Evolutionary conservation across 2,329 filamentous ascomycete species (phyloP), one percentile per base, ranked within the genome.

Genomic region (Bipolaris oryzae): DNA sequence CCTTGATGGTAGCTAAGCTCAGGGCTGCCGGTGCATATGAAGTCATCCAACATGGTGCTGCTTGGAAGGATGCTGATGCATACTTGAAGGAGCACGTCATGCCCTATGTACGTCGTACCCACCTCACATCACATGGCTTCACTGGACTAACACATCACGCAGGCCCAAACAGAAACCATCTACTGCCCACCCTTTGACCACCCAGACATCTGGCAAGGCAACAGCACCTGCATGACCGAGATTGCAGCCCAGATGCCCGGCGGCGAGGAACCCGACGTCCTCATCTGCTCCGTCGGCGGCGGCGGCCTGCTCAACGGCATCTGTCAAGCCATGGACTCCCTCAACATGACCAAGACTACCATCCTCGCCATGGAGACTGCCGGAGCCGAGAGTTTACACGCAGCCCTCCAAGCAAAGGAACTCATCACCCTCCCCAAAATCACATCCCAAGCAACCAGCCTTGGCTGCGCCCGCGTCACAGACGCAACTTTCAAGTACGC

Each of bases 281-380:
- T 96, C 11, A 83, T 95, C 42, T 94, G 90, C 76, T 89, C 83
- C 56, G 90, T 93, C 35, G 92, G 92, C 6, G 92, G 92, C 9
- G 92, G 92, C 15, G 91, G 92, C 0, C 77, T 96, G 20, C 82
- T 96, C 50, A 90, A 88, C 68, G 92, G 92, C 4, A 78, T 96
- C 53, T 85, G 90, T 76, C 81, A 87, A 70, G 90, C 89, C 9
- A 79, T 93, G 21, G 83, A 87, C 67, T 75, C 78, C 57, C 61
- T 73, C 6, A 66, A 65, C 18, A 71, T 73, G 61, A 31, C 52
- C 35, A 51, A 50, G 33, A 50, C 71, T 67, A 81, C 63, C 50
- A 83, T 96, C 9, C 73, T 96, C 11, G 90, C 89, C 2, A 81
- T 92, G 42, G 92, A 96, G 78, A 96, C 92, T 0, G 70, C 77